phyloP scores from a whole-genome alignment of 306 rosid species.

The Cucumis hystrix region DNA sequence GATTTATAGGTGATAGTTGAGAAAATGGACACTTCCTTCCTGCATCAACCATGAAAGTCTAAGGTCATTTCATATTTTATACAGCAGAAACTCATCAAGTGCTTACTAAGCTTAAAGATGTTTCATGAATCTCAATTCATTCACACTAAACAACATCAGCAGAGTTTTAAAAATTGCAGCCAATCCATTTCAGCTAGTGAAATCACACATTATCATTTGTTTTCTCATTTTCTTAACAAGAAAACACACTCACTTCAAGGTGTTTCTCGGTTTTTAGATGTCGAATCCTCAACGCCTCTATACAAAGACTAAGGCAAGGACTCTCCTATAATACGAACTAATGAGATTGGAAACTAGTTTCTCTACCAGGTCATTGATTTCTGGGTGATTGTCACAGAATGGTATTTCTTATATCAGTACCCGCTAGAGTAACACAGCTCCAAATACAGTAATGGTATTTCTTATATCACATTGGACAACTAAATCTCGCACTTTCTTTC shows the following conservation, averaged over 20 bases:
- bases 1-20: not conserved
- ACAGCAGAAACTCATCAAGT: not conserved
- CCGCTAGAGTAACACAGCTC: not conserved
- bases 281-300: not conserved
- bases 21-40: not conserved
- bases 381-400: not conserved
- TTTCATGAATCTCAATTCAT: not conserved
- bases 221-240: not conserved
- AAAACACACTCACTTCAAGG: not conserved
- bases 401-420: not conserved
- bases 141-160: not conserved
- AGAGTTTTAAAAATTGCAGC: not conserved
- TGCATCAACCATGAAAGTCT: not conserved
- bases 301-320: not conserved
- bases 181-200: not conserved
- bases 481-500: not conserved
- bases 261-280: not conserved
- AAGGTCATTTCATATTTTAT: not conserved
- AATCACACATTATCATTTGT: not conserved
- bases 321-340: not conserved
- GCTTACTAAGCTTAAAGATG: not conserved
- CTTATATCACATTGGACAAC: constrained; percentile 1
- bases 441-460: not conserved
- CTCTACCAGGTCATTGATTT: not conserved
- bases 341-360: not conserved